A percentile compares a stretch with the other conserved stretches of the same genome.
These are phyloP conservation scores for Collybiopsis luxurians DNA, from an alignment of 768 basidiomycete genomes.

Conservation along the genomic window DNA sequence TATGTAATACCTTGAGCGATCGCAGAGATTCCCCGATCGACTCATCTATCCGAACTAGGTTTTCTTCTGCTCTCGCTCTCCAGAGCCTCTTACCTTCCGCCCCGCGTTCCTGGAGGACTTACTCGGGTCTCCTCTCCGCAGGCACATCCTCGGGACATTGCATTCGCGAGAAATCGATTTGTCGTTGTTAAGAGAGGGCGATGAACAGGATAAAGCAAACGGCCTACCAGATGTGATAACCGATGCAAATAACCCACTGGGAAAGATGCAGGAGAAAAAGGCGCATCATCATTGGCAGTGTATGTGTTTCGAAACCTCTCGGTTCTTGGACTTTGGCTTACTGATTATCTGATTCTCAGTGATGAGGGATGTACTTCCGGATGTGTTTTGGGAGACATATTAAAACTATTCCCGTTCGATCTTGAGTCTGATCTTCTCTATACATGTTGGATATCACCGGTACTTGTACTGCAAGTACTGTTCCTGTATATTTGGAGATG, in stretches of 20 bases:
- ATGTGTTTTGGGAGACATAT: constrained; percentile 77
- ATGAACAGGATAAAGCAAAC: constrained; percentile 33
- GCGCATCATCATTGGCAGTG: constrained; percentile 75
- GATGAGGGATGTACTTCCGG: constrained; percentile 76
- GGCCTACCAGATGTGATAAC: constrained; percentile 67
- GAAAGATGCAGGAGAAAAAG: constrained; percentile 61
- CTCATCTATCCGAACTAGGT: constrained; percentile 44
- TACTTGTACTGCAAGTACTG: background rate
- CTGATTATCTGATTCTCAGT: constrained; percentile 36
- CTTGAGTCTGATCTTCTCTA: background rate
- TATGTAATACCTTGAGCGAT: constrained; percentile 30
- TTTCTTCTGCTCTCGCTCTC: constrained; percentile 72
- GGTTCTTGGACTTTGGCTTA: too few species aligned
- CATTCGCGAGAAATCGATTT: constrained; percentile 53
- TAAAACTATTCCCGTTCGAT: constrained; percentile 20
- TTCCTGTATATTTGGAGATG: background rate
- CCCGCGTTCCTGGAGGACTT: constrained; percentile 53
- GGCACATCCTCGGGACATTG: constrained; percentile 52
- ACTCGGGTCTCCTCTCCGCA: constrained; percentile 66
- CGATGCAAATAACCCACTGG: constrained; percentile 61
- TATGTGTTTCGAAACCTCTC: constrained; percentile 41
- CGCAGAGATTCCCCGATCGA: background rate
- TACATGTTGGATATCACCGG: constrained; percentile 1
- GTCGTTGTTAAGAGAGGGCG: constrained; percentile 31
- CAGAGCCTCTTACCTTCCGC: constrained; percentile 57